A percentile compares a stretch with the other conserved stretches of the same genome.
phyloP scores from a whole-genome alignment of 352 stramenopile species.

The Blastocystis sp. region DNA sequence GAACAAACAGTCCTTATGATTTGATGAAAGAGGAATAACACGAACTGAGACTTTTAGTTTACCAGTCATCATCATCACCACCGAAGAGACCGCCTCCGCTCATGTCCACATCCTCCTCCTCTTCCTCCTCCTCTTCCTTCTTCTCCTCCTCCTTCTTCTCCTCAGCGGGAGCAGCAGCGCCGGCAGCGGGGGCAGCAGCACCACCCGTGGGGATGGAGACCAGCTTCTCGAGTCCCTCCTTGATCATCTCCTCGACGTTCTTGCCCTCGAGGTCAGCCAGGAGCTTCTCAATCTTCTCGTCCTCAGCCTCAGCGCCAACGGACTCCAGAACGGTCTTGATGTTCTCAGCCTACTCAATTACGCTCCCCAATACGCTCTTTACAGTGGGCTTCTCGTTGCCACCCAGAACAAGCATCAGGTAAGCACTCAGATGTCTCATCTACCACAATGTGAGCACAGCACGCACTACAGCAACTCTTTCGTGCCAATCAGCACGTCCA shows the following conservation, averaged over 20 bases:
- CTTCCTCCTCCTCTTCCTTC: slow-evolving; percentile 74
- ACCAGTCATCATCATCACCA: slow-evolving; percentile 71
- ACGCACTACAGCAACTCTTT: background rate
- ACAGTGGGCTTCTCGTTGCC: slow-evolving; percentile 58
- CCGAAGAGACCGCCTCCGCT: slow-evolving; percentile 72
- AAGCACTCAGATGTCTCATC: slow-evolving; percentile 66
- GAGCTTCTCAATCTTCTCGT: slow-evolving; percentile 75
- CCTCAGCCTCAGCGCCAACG: slow-evolving; percentile 83
- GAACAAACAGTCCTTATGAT: slow-evolving; percentile 46
- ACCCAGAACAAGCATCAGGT: slow-evolving; percentile 47
- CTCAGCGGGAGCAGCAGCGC: slow-evolving; percentile 71
- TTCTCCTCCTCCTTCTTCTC: slow-evolving; percentile 69
- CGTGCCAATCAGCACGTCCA: background rate
- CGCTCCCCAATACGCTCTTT: background rate
- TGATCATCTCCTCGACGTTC: slow-evolving; percentile 78
- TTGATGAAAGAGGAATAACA: slow-evolving; percentile 62
- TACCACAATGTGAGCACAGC: slow-evolving; percentile 5
- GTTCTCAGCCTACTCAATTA: slow-evolving; percentile 76
- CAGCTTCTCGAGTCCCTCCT: slow-evolving; percentile 77
- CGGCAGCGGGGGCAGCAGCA: slow-evolving; percentile 66
- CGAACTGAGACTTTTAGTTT: background rate
- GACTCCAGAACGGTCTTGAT: slow-evolving; percentile 85
- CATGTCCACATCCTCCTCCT: slow-evolving; percentile 74
- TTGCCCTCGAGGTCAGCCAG: slow-evolving; percentile 77
- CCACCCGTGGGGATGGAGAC: slow-evolving; percentile 79